A percentile compares a stretch with the other conserved stretches of the same genome.
These are phyloP conservation scores for Cymbidium sinense DNA, from an alignment of 106 monocot species.

Conservation along the genomic window DNA sequence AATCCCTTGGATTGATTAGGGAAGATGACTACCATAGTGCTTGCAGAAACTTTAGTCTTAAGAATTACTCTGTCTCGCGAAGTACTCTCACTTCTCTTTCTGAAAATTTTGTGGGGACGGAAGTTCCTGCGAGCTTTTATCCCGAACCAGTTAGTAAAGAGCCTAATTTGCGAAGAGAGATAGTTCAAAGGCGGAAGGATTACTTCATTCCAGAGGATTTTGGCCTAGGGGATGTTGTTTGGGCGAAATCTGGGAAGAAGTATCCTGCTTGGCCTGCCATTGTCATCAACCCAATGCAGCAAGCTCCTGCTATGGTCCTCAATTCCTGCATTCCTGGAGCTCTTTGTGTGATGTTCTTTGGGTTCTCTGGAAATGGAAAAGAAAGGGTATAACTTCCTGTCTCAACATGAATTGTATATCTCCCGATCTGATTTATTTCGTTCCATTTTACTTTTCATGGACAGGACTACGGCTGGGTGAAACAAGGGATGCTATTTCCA, in stretches of 20 bases:
- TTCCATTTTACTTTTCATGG: conserved; percentile 9
- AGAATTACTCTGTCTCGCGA: conserved; percentile 26
- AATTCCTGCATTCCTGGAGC: conserved; percentile 66
- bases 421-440: background rate
- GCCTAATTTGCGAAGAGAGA: conserved; percentile 11
- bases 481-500: conserved; percentile 81
- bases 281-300: conserved; percentile 70
- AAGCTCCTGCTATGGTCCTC: conserved; percentile 58
- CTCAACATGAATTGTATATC: background rate
- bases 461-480: conserved; percentile 97
- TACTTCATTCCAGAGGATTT: conserved; percentile 54
- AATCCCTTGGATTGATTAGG: background rate
- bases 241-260: conserved; percentile 78
- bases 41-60: conserved; percentile 23
- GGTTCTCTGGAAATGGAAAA: conserved; percentile 49
- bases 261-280: conserved; percentile 85
- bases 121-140: background rate
- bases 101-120: background rate
- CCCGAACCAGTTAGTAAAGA: background rate
- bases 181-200: conserved; percentile 30
- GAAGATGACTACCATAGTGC: conserved; percentile 32
- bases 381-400: conserved; percentile 43
- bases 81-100: conserved; percentile 34
- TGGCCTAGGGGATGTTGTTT: conserved; percentile 67
- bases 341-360: conserved; percentile 88